These are phyloP conservation scores for Carex cristatella DNA, from an alignment of 176 grass and related monocot species.

Conservation along the genomic window DNA sequence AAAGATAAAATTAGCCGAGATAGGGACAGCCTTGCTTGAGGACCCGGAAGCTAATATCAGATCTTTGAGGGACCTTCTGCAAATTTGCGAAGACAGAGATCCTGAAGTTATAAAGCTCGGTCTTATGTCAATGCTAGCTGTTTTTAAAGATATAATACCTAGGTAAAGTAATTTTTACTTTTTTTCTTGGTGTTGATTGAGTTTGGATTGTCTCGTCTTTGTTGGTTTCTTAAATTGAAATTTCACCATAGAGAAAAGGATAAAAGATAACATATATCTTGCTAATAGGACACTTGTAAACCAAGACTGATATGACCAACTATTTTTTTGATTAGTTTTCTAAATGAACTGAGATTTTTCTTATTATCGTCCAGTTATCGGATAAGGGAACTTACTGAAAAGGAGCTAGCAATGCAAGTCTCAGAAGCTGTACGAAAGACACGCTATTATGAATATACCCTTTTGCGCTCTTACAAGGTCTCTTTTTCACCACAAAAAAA, in stretches of 20 bases:
- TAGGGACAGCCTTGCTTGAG: conserved; percentile 84
- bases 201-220: neutral
- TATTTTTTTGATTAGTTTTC: conserved; percentile 10
- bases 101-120: conserved; percentile 74
- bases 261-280: neutral
- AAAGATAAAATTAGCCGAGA: conserved; percentile 78
- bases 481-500: neutral
- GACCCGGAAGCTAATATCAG: conserved; percentile 85
- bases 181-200: neutral
- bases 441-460: conserved; percentile 80
- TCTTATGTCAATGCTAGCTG: conserved; percentile 84
- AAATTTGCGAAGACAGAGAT: conserved; percentile 63
- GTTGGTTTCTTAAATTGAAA: neutral
- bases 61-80: conserved; percentile 72
- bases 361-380: conserved; percentile 52
- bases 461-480: conserved; percentile 86
- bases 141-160: conserved; percentile 96
- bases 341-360: conserved; percentile 20
- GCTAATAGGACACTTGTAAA: neutral
- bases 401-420: conserved; percentile 75
- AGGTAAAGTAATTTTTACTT: conserved; percentile 14
- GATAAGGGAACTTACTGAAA: conserved; percentile 85
- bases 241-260: neutral
- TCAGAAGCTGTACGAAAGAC: conserved; percentile 80
- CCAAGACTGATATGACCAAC: neutral